These are phyloP conservation scores for Apodospora peruviana DNA, from an alignment of 495 filamentous ascomycete genomes.

Conservation along the genomic window DNA sequence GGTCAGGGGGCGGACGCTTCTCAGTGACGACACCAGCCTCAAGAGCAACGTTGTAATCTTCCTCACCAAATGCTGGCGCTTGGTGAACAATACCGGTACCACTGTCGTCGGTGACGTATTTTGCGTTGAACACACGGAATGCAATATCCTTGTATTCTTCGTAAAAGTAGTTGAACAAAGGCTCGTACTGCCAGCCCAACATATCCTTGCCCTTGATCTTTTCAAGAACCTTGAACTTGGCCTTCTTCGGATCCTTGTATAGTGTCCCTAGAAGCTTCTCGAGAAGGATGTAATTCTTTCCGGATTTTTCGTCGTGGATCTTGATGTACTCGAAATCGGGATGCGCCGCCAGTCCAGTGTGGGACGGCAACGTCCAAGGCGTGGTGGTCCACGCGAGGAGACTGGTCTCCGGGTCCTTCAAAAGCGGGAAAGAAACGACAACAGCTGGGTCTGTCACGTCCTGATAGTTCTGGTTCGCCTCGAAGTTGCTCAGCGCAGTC, in stretches of 20 bases:
- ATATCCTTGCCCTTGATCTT: slow-evolving; percentile 82
- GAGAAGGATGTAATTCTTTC: slow-evolving; percentile 81
- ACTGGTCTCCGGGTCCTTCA: slow-evolving; percentile 68
- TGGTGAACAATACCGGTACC: slow-evolving; percentile 97
- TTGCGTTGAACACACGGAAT: slow-evolving; percentile 80
- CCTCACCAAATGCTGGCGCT: slow-evolving; percentile 90
- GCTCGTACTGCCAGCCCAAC: slow-evolving; percentile 88
- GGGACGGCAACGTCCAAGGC: slow-evolving; percentile 90
- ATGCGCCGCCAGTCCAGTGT: slow-evolving; percentile 74
- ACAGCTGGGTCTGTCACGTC: slow-evolving; percentile 91
- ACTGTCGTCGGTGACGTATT: slow-evolving; percentile 86
- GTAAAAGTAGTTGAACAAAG: slow-evolving; percentile 89
- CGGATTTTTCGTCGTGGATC: slow-evolving; percentile 74
- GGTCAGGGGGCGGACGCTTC: slow-evolving; percentile 77
- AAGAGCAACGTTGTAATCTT: slow-evolving; percentile 85
- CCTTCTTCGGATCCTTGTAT: slow-evolving; percentile 97
- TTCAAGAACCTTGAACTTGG: slow-evolving; percentile 83
- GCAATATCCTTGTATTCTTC: slow-evolving; percentile 94
- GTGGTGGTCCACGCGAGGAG: slow-evolving; percentile 93
- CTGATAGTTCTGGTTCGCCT: slow-evolving; percentile 91
- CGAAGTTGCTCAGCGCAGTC: slow-evolving; percentile 89
- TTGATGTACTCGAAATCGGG: slow-evolving; percentile 94
- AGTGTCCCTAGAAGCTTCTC: slow-evolving; percentile 79
- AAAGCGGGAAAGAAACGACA: slow-evolving; percentile 79
- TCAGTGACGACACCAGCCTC: slow-evolving; percentile 73